Percentiles rank a stretch among this genome's conserved stretches.
Evolutionary conservation across 768 basidiomycete species (phyloP).

Genomic region (Trametes elegans): DNA sequence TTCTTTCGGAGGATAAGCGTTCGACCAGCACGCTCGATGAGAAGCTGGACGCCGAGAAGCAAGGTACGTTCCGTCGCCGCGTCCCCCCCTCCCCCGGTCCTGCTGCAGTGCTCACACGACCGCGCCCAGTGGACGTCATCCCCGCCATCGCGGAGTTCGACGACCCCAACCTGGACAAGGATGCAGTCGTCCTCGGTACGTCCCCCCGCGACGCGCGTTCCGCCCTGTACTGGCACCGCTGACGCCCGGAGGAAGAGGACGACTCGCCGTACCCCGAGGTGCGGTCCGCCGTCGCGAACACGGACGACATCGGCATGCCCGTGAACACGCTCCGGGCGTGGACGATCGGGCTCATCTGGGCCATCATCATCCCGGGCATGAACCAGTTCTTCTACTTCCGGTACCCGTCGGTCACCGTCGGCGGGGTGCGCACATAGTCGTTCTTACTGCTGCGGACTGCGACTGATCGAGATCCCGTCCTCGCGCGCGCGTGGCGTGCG

Average conservation of each 20-base stretch:
- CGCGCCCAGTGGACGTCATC: slow-evolving; percentile 1
- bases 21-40: slow-evolving; percentile 21
- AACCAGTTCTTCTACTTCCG: slow-evolving; percentile 80
- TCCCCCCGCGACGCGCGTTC: neutral
- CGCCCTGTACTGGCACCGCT: neutral
- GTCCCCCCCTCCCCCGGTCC: too few relatives aligned
- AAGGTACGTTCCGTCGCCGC: slow-evolving; percentile 3
- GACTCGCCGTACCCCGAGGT: slow-evolving; percentile 57
- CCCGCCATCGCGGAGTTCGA: slow-evolving; percentile 26
- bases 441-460: slow-evolving; percentile 3
- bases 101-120: neutral
- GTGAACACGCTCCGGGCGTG: slow-evolving; percentile 37
- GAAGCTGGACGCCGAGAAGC: slow-evolving; percentile 26
- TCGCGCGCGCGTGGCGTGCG: neutral
- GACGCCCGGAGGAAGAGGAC: slow-evolving; percentile 29
- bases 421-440: slow-evolving; percentile 20
- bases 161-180: slow-evolving; percentile 36
- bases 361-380: slow-evolving; percentile 64
- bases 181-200: slow-evolving; percentile 26
- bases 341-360: slow-evolving; percentile 42
- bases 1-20: slow-evolving; percentile 14
- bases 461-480: neutral
- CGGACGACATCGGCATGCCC: slow-evolving; percentile 44
- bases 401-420: slow-evolving; percentile 46
- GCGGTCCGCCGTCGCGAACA: slow-evolving; percentile 48